These are phyloP conservation scores for Pseudogymnoascus sp. DNA, from an alignment of 2,329 filamentous ascomycete genomes.

Conservation along the genomic window DNA sequence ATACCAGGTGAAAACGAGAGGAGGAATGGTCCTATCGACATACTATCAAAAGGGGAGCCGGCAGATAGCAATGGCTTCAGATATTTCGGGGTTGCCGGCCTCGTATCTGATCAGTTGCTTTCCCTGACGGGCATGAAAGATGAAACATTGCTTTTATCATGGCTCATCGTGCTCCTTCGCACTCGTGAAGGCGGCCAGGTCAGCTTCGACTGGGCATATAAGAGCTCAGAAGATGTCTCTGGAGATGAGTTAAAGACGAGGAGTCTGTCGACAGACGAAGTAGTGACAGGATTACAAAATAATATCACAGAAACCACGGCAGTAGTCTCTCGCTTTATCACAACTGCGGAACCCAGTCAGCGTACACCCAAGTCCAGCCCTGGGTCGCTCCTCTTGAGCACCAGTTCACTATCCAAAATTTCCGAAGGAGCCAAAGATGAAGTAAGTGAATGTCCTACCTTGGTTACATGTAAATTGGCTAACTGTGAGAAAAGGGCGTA, in stretches of 20 bases:
- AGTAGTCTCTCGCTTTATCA: constrained; percentile 24
- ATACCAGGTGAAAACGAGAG: constrained; percentile 1
- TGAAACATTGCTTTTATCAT: constrained; percentile 35
- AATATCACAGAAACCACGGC: constrained; percentile 23
- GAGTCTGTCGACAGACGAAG: constrained; percentile 25
- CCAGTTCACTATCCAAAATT: constrained; percentile 10
- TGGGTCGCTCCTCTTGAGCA: constrained; percentile 15
- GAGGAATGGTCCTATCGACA: background rate
- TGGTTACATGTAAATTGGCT: constrained; percentile 13
- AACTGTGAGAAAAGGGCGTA: constrained; percentile 19
- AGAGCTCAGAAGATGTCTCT: constrained; percentile 11
- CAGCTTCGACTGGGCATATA: constrained; percentile 34
- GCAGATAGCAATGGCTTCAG: constrained; percentile 16
- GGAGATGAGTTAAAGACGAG: constrained; percentile 16
- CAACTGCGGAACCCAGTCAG: constrained; percentile 2
- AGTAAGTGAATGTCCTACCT: constrained; percentile 16
- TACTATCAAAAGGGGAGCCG: background rate
- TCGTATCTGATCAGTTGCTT: constrained; percentile 20
- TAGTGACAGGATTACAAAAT: constrained; percentile 28
- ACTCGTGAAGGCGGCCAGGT: constrained; percentile 32
- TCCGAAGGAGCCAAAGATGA: constrained; percentile 19
- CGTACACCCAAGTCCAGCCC: background rate
- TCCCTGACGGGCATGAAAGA: constrained; percentile 31
- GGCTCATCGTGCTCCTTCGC: constrained; percentile 36
- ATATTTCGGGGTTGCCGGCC: constrained; percentile 24